A percentile compares a stretch with the other conserved stretches of the same genome.
These are phyloP conservation scores for Aegle marmelos DNA, from an alignment of 345 rosid genomes.

Conservation along the genomic window DNA sequence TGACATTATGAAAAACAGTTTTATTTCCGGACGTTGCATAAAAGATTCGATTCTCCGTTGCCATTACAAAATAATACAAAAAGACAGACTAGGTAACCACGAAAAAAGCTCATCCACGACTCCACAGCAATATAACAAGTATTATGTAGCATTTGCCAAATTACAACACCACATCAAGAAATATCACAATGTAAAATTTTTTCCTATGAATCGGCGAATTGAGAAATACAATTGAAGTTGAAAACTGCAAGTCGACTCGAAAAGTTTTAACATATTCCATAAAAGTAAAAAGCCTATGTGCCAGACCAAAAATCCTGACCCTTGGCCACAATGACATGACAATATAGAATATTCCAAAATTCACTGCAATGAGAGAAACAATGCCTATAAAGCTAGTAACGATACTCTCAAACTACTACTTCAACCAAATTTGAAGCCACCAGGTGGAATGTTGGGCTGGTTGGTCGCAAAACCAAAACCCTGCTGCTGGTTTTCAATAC, in stretches of 20 bases:
- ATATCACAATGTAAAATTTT: not conserved
- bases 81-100: not conserved
- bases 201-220: slow-evolving; percentile 12
- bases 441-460: slow-evolving; percentile 49
- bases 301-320: slow-evolving; percentile 47
- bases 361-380: slow-evolving; percentile 5
- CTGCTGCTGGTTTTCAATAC: slow-evolving; percentile 36
- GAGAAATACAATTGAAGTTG: slow-evolving; percentile 7
- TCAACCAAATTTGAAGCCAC: slow-evolving; percentile 76
- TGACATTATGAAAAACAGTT: not conserved
- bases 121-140: not conserved
- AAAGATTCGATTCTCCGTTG: not conserved
- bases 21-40: not conserved
- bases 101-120: not conserved
- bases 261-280: slow-evolving; percentile 9
- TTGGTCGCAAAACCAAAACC: slow-evolving; percentile 51
- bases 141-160: not conserved
- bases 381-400: slow-evolving; percentile 12
- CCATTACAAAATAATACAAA: not conserved
- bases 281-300: slow-evolving; percentile 29
- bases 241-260: slow-evolving; percentile 11
- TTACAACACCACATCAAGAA: not conserved
- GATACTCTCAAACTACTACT: slow-evolving; percentile 3
- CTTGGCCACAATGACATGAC: slow-evolving; percentile 11
- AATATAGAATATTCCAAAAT: slow-evolving; percentile 7